A percentile compares a stretch with the other conserved stretches of the same genome.
phyloP scores from a whole-genome alignment of 108 stramenopile species.

The Conticribra guillardii region DNA sequence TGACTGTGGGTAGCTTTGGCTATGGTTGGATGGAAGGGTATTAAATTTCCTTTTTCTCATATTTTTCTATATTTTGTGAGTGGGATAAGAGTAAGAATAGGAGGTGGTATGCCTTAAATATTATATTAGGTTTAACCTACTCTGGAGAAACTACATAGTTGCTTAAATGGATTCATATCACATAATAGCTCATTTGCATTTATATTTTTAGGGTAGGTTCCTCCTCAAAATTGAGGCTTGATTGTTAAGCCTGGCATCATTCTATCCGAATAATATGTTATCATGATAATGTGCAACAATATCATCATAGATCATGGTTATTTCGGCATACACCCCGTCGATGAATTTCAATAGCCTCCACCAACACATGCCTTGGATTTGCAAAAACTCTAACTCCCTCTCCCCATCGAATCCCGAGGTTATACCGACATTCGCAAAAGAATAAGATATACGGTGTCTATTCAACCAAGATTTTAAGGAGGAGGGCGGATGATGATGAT shows the following conservation, averaged over 20 bases:
- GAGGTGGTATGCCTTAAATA: background rate
- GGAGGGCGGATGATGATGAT: background rate
- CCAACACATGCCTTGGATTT: conserved; percentile 77
- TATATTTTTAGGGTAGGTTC: too few species aligned
- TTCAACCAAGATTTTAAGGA: conserved; percentile 34
- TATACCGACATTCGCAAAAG: conserved; percentile 79
- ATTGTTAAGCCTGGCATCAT: too few species aligned
- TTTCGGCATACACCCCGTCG: background rate
- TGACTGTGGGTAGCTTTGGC: conserved; percentile 25
- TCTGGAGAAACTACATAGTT: too few species aligned
- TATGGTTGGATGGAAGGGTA: conserved; percentile 8
- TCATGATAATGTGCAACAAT: background rate
- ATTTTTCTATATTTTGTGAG: background rate
- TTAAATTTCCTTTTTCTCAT: background rate
- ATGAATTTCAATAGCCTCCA: conserved; percentile 61
- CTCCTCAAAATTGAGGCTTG: too few species aligned
- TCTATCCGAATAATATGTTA: too few species aligned
- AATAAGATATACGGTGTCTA: conserved; percentile 73
- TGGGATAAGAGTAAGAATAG: background rate
- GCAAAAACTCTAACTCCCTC: conserved; percentile 71
- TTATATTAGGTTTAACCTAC: too few species aligned
- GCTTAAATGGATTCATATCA: too few species aligned
- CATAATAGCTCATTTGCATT: too few species aligned
- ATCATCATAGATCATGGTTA: too few species aligned
- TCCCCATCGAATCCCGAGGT: conserved; percentile 64